These are phyloP conservation scores for Neurospora hispaniola DNA, from an alignment of 495 filamentous ascomycete genomes.

Conservation along the genomic window DNA sequence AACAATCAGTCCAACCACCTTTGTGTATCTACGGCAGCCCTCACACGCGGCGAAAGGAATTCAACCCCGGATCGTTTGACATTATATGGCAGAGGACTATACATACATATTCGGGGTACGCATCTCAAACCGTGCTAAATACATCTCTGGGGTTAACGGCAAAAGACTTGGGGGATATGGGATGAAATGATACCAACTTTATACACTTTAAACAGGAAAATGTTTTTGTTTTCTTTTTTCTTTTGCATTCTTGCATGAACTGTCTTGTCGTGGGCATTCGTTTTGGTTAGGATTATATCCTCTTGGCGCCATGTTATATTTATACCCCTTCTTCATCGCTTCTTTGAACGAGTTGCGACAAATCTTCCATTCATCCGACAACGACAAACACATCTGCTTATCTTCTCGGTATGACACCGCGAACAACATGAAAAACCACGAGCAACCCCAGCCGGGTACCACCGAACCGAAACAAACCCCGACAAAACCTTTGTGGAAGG, in stretches of 20 bases:
- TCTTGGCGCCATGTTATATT: background rate
- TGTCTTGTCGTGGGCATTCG: background rate
- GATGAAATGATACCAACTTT: background rate
- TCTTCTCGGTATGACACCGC: background rate
- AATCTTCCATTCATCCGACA: background rate
- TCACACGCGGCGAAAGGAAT: background rate
- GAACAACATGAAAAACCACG: background rate
- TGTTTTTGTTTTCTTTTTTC: background rate
- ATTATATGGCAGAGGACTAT: background rate
- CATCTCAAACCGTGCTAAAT: background rate
- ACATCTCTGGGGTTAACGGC: background rate
- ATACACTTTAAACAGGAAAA: background rate
- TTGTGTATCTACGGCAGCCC: background rate
- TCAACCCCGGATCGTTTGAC: background rate
- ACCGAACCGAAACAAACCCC: background rate
- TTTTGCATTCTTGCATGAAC: background rate
- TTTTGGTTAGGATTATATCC: background rate
- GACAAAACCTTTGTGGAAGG: background rate
- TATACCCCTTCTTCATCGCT: background rate
- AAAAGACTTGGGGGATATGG: background rate
- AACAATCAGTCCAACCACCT: background rate
- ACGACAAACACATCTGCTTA: background rate
- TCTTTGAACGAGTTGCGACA: background rate
- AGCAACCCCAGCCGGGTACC: background rate
- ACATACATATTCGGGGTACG: background rate